Conservation (phyloP, 139 green algal genomes). For the Coccomyxa sp. region DNA sequence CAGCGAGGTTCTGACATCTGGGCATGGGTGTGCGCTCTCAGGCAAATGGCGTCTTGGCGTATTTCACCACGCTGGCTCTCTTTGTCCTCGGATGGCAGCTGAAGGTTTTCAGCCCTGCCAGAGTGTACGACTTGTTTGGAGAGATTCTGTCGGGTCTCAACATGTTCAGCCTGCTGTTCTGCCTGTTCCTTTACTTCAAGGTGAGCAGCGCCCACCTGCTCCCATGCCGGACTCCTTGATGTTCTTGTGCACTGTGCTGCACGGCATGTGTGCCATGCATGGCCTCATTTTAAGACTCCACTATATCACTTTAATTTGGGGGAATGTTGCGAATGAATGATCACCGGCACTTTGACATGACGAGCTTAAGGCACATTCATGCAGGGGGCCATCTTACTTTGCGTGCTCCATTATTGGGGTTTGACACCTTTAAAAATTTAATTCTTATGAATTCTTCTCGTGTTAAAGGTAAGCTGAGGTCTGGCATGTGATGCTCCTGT, state of each 20-base stretch:
- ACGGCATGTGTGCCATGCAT: not conserved
- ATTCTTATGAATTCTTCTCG: too few species aligned
- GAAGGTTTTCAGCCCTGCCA: conserved; percentile 42
- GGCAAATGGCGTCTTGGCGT: conserved; percentile 51
- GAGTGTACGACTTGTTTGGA: conserved; percentile 63
- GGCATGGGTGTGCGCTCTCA: not conserved
- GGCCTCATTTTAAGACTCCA: not conserved
- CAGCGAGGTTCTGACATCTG: not conserved
- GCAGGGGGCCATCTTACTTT: too few species aligned
- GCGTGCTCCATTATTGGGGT: too few species aligned
- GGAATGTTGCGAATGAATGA: not conserved
- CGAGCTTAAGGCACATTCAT: too few species aligned
- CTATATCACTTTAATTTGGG: too few species aligned
- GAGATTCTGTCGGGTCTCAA: conserved; percentile 61
- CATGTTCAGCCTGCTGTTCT: conserved; percentile 53
- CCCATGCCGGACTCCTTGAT: not conserved
- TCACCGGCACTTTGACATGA: too few species aligned
- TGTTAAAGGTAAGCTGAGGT: too few species aligned
- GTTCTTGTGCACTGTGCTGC: not conserved
- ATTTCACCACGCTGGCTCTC: conserved; percentile 31
- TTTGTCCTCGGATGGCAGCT: conserved; percentile 31
- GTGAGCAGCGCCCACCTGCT: conserved; percentile 2
- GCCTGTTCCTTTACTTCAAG: conserved; percentile 60
- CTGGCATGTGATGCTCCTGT: not conserved
- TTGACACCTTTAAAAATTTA: too few species aligned